phyloP scores from a whole-genome alignment of 2,329 filamentous ascomycete genomes.

The Exserohilum turcica region DNA sequence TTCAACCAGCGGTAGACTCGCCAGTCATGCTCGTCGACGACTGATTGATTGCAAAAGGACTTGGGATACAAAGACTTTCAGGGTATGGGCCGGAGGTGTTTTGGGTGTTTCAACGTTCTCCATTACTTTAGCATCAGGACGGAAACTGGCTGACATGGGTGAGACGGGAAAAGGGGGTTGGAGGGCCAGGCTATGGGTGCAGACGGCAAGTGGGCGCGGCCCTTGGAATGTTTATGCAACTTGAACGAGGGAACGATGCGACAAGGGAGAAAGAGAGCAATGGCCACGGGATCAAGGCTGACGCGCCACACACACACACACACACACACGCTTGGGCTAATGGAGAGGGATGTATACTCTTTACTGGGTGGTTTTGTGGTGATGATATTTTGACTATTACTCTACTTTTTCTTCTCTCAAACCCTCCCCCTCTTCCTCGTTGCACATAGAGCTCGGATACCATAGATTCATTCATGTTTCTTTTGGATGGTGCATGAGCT shows the following conservation, averaged over 20 bases:
- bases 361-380: not conserved
- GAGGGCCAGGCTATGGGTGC: not conserved
- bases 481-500: not conserved
- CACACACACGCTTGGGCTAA: not conserved
- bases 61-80: not conserved
- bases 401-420: not conserved
- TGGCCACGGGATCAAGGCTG: not conserved
- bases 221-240: not conserved
- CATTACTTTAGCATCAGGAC: not conserved
- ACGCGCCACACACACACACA: not conserved
- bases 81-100: not conserved
- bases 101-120: constrained; percentile 1
- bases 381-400: not conserved
- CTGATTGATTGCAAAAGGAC: not conserved
- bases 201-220: not conserved
- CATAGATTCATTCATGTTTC: too few relatives aligned
- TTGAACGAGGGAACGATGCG: not conserved
- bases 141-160: not conserved
- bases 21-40: not conserved
- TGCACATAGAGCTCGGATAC: not conserved
- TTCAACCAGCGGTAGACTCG: constrained; percentile 55
- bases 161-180: not conserved
- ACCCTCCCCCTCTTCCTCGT: not conserved
- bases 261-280: not conserved
- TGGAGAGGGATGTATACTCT: not conserved